Evolutionary conservation across 495 filamentous ascomycete species (phyloP), one percentile per base, ranked within the genome.

Genomic region (Podospora fimiseda): DNA sequence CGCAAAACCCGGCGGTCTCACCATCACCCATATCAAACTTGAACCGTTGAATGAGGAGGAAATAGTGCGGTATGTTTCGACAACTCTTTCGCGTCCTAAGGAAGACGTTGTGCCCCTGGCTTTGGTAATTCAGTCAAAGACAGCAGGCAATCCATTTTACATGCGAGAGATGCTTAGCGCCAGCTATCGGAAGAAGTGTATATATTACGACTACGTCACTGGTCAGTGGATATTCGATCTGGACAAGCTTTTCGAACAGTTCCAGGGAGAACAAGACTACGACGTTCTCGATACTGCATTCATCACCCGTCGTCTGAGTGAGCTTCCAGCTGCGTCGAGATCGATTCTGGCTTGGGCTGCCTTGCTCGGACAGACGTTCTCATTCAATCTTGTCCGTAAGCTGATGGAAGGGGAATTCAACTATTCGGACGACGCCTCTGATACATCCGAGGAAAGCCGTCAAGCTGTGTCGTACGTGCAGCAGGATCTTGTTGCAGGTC

Each of bases 141-240:
- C 83, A 19, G 74, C 77, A 13, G 88, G 89, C 0, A 93, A 94
- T 60, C 87, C 88, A 0, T 95, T 95, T 65, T 92, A 91, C 57
- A 84, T 95, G 55, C 80, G 87, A 24, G 87, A 94, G 65, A 91
- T 96, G 81, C 77, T 96, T n/a, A 87, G 86, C 61, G 84, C 86
- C 7, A 90, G 87, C 61, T 84, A 94, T 65, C 81, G 84, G 15
- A 94, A 89, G 64, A 83, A 82, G 57, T 92, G 87, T 60, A 84
- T 96, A 46, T 94, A 85, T 81, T 95, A 91, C 68, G 86, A 86
- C 42, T 96, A 90, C 78, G 84, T 82, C 56, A 77, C 83, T 39
- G 83, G 80, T 18, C 73, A 71, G 37, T 96, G 90, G 90, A 76
- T 82, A n/a, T 96, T 83, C 63, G 84, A 92, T 60, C 67, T 96